Evolutionary conservation across 805 yeast species (phyloP).

Genomic region (Pichia heedii): DNA sequence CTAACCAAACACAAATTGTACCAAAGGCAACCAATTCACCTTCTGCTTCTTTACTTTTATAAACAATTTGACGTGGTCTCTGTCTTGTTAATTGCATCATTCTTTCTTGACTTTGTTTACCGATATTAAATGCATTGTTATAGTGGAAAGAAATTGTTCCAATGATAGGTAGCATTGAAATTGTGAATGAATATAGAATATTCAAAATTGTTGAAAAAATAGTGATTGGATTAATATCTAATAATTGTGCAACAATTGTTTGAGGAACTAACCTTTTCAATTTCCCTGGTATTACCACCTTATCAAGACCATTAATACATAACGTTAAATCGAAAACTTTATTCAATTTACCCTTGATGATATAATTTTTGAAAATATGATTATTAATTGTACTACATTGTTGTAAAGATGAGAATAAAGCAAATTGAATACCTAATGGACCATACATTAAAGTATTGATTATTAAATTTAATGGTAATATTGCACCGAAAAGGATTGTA

Average conservation of each 20-base stretch:
- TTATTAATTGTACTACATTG: slow-evolving; percentile 20
- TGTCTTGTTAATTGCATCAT: slow-evolving; percentile 18
- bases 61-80: slow-evolving; percentile 21
- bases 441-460: slow-evolving; percentile 17
- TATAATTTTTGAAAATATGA: slow-evolving; percentile 18
- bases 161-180: slow-evolving; percentile 19
- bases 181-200: slow-evolving; percentile 10
- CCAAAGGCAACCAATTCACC: slow-evolving; percentile 45
- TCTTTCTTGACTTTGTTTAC: slow-evolving; percentile 14
- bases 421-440: slow-evolving; percentile 22
- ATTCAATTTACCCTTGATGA: slow-evolving; percentile 20
- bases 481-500: slow-evolving; percentile 11
- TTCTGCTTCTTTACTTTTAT: slow-evolving; percentile 21
- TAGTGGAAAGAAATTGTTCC: slow-evolving; percentile 16
- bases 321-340: slow-evolving; percentile 21
- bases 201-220: neutral
- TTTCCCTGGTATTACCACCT: slow-evolving; percentile 27
- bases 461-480: slow-evolving; percentile 20
- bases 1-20: slow-evolving; percentile 40
- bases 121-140: slow-evolving; percentile 15
- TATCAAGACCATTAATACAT: slow-evolving; percentile 21
- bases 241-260: slow-evolving; percentile 17
- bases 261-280: slow-evolving; percentile 23
- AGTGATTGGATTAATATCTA: slow-evolving; percentile 9
- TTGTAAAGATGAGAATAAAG: slow-evolving; percentile 17